These are phyloP conservation scores for Martiniozyma asiatica DNA, from an alignment of 1,139 yeast species.

Conservation along the genomic window DNA sequence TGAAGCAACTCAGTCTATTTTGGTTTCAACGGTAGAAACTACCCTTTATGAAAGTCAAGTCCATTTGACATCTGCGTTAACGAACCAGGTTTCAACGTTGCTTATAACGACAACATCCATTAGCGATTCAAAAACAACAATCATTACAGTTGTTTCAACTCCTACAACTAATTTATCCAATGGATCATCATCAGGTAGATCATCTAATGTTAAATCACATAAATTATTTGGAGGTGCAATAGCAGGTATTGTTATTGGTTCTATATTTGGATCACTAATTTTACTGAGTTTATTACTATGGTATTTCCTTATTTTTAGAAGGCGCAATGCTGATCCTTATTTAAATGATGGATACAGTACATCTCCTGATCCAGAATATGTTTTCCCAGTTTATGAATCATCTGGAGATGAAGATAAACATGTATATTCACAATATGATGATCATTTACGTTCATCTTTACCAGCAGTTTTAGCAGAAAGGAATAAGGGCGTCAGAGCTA, in stretches of 20 bases:
- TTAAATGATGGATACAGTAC: background rate
- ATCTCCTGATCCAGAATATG: too few relatives aligned
- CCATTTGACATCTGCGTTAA: too few relatives aligned
- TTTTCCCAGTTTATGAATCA: too few relatives aligned
- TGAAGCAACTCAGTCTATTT: too few relatives aligned
- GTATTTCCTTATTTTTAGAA: slow-evolving; percentile 15
- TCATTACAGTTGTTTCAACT: too few relatives aligned
- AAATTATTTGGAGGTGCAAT: slow-evolving; percentile 41
- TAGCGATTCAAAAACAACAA: too few relatives aligned
- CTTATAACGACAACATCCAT: too few relatives aligned
- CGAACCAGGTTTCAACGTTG: too few relatives aligned
- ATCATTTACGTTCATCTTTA: slow-evolving; percentile 1
- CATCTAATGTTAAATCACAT: slow-evolving; percentile 1
- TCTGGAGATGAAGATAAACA: slow-evolving; percentile 4
- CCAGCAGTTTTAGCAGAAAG: background rate
- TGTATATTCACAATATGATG: slow-evolving; percentile 1
- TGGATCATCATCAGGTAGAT: slow-evolving; percentile 1
- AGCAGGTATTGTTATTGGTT: slow-evolving; percentile 64
- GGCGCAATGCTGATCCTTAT: background rate
- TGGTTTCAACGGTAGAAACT: too few relatives aligned
- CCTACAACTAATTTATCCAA: slow-evolving; percentile 10
- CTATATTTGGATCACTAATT: slow-evolving; percentile 36
- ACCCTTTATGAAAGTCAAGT: too few relatives aligned
- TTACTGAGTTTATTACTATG: slow-evolving; percentile 29
- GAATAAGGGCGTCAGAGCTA: slow-evolving; percentile 1